Evolutionary conservation across 208 protist species (phyloP), one percentile per base, ranked within the genome.

Genomic region (Leishmania amazonensis): DNA sequence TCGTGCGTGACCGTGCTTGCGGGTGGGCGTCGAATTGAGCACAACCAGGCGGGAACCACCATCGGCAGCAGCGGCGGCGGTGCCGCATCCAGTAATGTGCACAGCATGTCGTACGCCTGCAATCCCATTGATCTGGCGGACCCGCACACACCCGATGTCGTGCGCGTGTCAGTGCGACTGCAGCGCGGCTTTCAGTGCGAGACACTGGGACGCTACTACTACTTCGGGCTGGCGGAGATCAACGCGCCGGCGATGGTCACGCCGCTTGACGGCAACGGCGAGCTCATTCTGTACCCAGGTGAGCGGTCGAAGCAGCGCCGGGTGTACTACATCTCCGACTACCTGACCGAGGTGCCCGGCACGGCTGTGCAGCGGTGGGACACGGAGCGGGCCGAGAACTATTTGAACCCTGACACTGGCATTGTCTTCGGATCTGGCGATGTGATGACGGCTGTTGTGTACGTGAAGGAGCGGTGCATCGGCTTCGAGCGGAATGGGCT

Each of bases 371-470:
- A 79, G 24, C 85, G 83, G 47, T 78, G 94, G 65, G 81, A 89
- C 58, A 81, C 49, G 53, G 83, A 65, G 35, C 72, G 73, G 28
- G 53, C 49, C 21, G 77, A 88, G 57, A 77, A 96, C 73, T 98
- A 94, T 90, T 82, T 97, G 57, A 90, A 88, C 51, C 68, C 81
- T n/a, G 90, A 91, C 38, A 86, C 91, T 21, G 78, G 76, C 60
- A 91, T 95, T 73, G 86, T 98, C 76, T 98, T 95, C 83, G 93
- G 93, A 53, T 95, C 91, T 45, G 95, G 91, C 53, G 95, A 98
- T 79, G 87, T 96, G 35, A 91, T 98, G 75, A 98, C 95, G 51
- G 90, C 95, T 28, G 87, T 85, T 13, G 87, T 98, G 49, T 77
- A 95, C 74, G 89, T 86, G 60, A 83, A 76, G 51, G 49, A 83